phyloP scores from a whole-genome alignment of 2,329 filamentous ascomycete genomes.

The Colletotrichum filicis region DNA sequence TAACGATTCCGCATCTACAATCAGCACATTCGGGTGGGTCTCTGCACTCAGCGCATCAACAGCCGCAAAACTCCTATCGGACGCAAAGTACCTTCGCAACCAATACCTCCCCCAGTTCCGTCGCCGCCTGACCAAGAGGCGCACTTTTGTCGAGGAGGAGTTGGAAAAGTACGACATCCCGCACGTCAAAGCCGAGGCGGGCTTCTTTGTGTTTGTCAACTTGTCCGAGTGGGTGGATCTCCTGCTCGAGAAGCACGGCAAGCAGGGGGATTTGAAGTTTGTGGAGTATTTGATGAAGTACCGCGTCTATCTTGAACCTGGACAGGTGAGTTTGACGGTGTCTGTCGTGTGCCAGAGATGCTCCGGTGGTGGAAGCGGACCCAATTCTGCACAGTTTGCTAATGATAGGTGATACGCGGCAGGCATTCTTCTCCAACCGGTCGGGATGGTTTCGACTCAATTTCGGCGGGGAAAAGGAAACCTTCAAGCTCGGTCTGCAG shows the following conservation, averaged over 20 bases:
- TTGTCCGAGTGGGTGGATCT: conserved; percentile 13
- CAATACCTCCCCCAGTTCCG: not conserved
- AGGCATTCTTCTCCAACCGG: conserved; percentile 10
- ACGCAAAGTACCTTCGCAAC: conserved; percentile 18
- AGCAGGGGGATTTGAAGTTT: not conserved
- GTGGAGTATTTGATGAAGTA: conserved; percentile 12
- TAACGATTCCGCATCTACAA: not conserved
- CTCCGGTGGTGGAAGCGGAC: no score
- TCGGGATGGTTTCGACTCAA: conserved; percentile 23
- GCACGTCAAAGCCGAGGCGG: conserved; percentile 9
- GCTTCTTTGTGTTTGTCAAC: conserved; percentile 23
- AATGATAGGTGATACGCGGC: not conserved
- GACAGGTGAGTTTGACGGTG: not conserved
- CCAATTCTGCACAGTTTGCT: not conserved
- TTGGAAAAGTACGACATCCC: conserved; percentile 9
- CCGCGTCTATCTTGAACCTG: conserved; percentile 17
- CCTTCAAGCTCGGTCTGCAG: conserved; percentile 12
- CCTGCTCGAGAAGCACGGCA: not conserved
- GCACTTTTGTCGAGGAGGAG: not conserved
- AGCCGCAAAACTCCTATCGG: conserved; percentile 5
- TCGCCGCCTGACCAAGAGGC: conserved; percentile 13
- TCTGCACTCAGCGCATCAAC: conserved; percentile 5
- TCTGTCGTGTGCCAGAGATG: not conserved
- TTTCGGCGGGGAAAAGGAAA: conserved; percentile 21
- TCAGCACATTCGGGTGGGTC: not conserved